phyloP scores from a whole-genome alignment of 129 eudicot species.

The Cynara cardunculus region DNA sequence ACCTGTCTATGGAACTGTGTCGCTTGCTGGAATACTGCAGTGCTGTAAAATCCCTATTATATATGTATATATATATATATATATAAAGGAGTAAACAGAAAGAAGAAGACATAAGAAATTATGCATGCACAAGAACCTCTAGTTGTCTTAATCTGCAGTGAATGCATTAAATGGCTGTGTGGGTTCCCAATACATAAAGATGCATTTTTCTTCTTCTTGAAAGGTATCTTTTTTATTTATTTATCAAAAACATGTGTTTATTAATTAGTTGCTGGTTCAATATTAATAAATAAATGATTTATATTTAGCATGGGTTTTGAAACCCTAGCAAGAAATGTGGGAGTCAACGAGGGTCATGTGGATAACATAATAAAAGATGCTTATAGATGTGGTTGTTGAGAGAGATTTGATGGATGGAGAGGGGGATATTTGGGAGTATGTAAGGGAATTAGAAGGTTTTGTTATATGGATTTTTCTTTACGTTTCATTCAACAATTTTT shows the following conservation, averaged over 20 bases:
- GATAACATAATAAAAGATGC: constrained; percentile 57
- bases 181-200: constrained; percentile 30
- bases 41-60: background rate
- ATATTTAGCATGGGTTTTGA: constrained; percentile 61
- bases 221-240: background rate
- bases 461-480: constrained; percentile 22
- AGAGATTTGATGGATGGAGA: constrained; percentile 19
- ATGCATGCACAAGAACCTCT: constrained; percentile 15
- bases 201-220: background rate
- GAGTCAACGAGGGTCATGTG: constrained; percentile 3
- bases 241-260: background rate
- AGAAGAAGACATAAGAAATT: background rate
- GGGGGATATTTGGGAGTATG: constrained; percentile 64
- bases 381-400: constrained; percentile 48
- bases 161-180: constrained; percentile 31
- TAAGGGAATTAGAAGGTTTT: constrained; percentile 67
- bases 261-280: background rate
- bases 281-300: constrained; percentile 18
- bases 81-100: background rate
- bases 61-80: background rate
- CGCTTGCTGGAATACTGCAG: constrained; percentile 25
- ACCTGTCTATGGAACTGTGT: constrained; percentile 33
- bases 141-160: constrained; percentile 16
- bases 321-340: constrained; percentile 16
- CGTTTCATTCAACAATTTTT: background rate